Percentiles rank a stretch among this genome's conserved stretches.
phyloP scores from a whole-genome alignment of 345 rosid genomes.

The Turritis glabra region DNA sequence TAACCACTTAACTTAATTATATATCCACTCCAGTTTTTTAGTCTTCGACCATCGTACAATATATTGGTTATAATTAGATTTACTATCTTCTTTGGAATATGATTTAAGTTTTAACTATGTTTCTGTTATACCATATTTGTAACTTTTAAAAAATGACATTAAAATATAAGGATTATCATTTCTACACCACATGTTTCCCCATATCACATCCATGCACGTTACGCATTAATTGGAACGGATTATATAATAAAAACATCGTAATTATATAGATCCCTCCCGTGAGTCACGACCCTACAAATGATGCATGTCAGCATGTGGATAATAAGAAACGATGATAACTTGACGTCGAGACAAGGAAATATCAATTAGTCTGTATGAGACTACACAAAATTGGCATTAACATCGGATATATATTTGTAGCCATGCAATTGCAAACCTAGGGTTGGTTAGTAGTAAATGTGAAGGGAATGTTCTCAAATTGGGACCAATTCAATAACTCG shows the following conservation, averaged over 20 bases:
- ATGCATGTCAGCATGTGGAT: slow-evolving; percentile 23
- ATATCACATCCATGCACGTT: slow-evolving; percentile 20
- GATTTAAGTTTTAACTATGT: not conserved
- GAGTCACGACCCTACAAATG: slow-evolving; percentile 23
- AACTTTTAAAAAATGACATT: not conserved
- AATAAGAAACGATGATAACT: slow-evolving; percentile 18
- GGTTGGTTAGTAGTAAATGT: slow-evolving; percentile 33
- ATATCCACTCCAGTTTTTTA: not conserved
- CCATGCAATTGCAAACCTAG: slow-evolving; percentile 35
- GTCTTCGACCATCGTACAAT: not conserved
- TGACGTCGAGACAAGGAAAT: not conserved
- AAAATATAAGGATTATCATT: not conserved
- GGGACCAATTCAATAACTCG: slow-evolving; percentile 35
- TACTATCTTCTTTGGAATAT: not conserved
- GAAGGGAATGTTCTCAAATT: slow-evolving; percentile 36
- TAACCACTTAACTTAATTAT: not conserved
- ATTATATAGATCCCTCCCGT: slow-evolving; percentile 9
- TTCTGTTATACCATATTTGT: not conserved
- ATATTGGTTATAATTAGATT: not conserved
- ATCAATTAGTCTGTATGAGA: slow-evolving; percentile 16
- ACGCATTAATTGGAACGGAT: slow-evolving; percentile 7
- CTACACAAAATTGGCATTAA: slow-evolving; percentile 15
- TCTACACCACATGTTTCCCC: slow-evolving; percentile 21
- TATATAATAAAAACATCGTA: slow-evolving; percentile 7
- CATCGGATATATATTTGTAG: slow-evolving; percentile 15